Conservation (phyloP, 2,329 filamentous ascomycete genomes). For the Hypoxylon sp. region DNA sequence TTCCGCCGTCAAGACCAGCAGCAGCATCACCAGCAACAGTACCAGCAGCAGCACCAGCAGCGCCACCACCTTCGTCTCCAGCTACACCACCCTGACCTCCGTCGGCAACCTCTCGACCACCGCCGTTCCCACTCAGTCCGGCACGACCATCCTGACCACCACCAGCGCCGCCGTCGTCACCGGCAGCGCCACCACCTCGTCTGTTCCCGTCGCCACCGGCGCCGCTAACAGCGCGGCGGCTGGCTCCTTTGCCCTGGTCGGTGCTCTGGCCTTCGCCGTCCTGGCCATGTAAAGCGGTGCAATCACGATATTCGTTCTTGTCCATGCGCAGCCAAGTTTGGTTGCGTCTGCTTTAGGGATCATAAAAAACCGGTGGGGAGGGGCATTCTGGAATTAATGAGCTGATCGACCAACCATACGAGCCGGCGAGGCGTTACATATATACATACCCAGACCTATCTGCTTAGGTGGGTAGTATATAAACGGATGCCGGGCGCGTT, state of each 20-base stretch:
- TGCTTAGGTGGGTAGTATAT: neutral
- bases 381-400: conserved; percentile 23
- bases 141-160: conserved; percentile 36
- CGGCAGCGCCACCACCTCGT: conserved; percentile 38
- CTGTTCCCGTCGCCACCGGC: conserved; percentile 43
- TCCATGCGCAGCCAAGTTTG: neutral
- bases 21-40: conserved; percentile 8
- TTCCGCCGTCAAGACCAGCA: neutral
- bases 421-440: neutral
- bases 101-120: conserved; percentile 41
- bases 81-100: conserved; percentile 35
- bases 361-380: neutral
- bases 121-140: conserved; percentile 38
- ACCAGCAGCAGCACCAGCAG: conserved; percentile 6
- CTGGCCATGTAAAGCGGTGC: conserved; percentile 56
- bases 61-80: conserved; percentile 21
- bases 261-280: conserved; percentile 56
- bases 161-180: conserved; percentile 43
- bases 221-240: conserved; percentile 52
- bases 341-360: neutral
- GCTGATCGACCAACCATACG: conserved; percentile 16
- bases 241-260: conserved; percentile 55
- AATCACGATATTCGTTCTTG: conserved; percentile 5
- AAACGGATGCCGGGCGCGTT: neutral
- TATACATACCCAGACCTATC: no score